A percentile compares a stretch with the other conserved stretches of the same genome.
phyloP scores from a whole-genome alignment of 495 filamentous ascomycete genomes.

The Xylaria venustula region DNA sequence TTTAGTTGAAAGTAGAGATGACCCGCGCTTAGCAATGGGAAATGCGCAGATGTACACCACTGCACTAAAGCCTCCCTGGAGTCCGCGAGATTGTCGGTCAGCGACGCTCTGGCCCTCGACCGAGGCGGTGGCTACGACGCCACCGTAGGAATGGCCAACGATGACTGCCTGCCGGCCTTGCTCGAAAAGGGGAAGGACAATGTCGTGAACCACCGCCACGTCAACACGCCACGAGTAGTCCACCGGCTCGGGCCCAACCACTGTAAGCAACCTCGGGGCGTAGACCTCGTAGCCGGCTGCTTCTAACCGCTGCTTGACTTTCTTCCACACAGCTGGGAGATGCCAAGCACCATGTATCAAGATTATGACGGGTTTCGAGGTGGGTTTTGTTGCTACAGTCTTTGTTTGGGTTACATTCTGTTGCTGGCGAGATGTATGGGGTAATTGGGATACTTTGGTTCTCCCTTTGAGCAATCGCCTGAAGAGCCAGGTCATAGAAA shows the following conservation, averaged over 20 bases:
- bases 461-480: background rate
- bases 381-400: background rate
- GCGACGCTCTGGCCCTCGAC: slow-evolving; percentile 25
- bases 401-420: background rate
- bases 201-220: slow-evolving; percentile 25
- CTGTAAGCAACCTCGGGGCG: slow-evolving; percentile 32
- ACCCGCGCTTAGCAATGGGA: background rate
- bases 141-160: slow-evolving; percentile 45
- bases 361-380: slow-evolving; percentile 32
- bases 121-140: slow-evolving; percentile 36
- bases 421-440: background rate
- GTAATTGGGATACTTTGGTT: background rate
- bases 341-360: slow-evolving; percentile 46
- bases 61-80: slow-evolving; percentile 36
- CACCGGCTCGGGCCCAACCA: slow-evolving; percentile 14
- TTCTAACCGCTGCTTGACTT: slow-evolving; percentile 30
- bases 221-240: slow-evolving; percentile 21
- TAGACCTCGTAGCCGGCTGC: slow-evolving; percentile 33
- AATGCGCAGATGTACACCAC: slow-evolving; percentile 39
- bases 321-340: slow-evolving; percentile 30
- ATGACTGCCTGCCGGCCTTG: slow-evolving; percentile 28
- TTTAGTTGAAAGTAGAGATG: background rate
- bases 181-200: slow-evolving; percentile 9
- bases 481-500: background rate
- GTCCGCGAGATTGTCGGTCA: slow-evolving; percentile 19